Conservation (phyloP, 176 grass and related monocot species). For the Urochloa ruziziensis region DNA sequence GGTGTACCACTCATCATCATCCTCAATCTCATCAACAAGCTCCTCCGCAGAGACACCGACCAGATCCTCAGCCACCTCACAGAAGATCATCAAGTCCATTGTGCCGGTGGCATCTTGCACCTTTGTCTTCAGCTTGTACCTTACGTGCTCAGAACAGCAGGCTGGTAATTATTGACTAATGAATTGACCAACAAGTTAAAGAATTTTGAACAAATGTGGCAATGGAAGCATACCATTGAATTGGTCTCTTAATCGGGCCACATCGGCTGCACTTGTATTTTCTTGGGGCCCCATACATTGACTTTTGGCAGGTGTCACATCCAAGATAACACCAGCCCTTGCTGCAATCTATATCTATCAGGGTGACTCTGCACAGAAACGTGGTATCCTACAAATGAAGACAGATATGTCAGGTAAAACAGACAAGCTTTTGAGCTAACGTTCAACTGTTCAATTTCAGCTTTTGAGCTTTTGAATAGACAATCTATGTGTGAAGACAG, state of each 20-base stretch:
- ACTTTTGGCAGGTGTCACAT: not conserved
- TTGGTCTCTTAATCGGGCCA: constrained; percentile 18
- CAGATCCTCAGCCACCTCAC: constrained; percentile 10
- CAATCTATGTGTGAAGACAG: too few species aligned
- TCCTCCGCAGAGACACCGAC: constrained; percentile 4
- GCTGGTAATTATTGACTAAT: not conserved
- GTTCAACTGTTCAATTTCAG: too few species aligned
- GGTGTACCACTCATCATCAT: constrained; percentile 15
- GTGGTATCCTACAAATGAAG: constrained; percentile 1
- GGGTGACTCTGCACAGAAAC: not conserved
- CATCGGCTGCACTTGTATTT: constrained; percentile 4
- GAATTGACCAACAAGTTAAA: not conserved
- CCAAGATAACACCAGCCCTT: constrained; percentile 14
- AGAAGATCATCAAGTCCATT: constrained; percentile 15
- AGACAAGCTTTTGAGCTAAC: not conserved
- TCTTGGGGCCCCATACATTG: not conserved
- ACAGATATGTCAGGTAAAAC: not conserved
- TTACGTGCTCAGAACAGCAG: not conserved
- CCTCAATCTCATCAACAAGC: constrained; percentile 7
- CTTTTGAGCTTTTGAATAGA: too few species aligned
- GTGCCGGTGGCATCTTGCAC: not conserved
- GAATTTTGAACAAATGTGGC: not conserved
- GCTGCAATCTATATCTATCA: not conserved
- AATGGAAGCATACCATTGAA: constrained; percentile 3
- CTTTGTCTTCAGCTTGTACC: constrained; percentile 24